These are phyloP conservation scores for Synchytrium microbalum DNA, from an alignment of 371 early-diverging fungal species.

Conservation along the genomic window DNA sequence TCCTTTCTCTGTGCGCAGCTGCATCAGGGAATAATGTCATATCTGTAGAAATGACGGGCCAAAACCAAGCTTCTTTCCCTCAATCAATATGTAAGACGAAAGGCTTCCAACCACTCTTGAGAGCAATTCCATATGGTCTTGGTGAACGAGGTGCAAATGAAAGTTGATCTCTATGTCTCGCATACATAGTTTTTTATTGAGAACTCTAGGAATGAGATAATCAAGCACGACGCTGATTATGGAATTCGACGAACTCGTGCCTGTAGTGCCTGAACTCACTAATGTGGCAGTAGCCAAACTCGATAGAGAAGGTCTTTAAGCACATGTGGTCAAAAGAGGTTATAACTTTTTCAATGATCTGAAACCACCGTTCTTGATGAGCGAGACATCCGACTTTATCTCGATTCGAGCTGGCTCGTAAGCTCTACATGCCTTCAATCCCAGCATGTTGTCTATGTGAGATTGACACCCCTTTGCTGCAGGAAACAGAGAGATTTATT, in stretches of 20 bases:
- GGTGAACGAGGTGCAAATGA: not conserved
- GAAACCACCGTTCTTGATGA: not conserved
- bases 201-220: not conserved
- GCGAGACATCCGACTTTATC: not conserved
- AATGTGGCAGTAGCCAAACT: not conserved
- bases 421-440: not conserved
- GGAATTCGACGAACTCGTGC: not conserved
- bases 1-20: not conserved
- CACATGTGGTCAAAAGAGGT: not conserved
- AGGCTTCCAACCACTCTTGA: not conserved
- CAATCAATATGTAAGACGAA: not conserved
- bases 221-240: not conserved
- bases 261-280: not conserved
- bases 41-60: not conserved
- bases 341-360: not conserved
- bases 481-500: not conserved
- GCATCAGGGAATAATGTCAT: not conserved
- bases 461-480: not conserved
- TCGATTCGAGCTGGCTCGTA: not conserved
- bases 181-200: not conserved
- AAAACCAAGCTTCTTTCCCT: not conserved
- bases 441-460: not conserved
- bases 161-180: not conserved
- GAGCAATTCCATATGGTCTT: not conserved
- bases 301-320: not conserved